Evolutionary conservation across 2,329 filamentous ascomycete genomes (phyloP), one percentile per base, ranked within the genome.

Genomic region (Clonostachys chloroleuca): DNA sequence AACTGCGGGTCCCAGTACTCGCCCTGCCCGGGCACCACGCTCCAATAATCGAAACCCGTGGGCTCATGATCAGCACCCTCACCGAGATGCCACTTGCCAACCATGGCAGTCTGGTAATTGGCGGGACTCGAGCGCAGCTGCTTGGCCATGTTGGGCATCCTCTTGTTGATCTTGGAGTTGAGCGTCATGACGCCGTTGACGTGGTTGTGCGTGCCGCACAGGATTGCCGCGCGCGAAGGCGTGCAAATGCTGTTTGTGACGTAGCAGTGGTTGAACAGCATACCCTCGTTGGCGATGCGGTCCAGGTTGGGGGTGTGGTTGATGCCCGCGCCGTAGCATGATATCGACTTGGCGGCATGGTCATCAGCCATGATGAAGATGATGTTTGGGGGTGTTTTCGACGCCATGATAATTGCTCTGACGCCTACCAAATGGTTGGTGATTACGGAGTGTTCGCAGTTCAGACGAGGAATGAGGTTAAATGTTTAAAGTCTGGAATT

Each of bases 361-460:
- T 78, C 75, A 57, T 78, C 74, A 1, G 74, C 75, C 71, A 78
- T 75, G 57, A 78, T 75, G 59, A 78, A 78, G 47, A 78, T 47
- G 48, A 61, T 52, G 42, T 61, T 61, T 2, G 57, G 59, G 12
- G 30, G 39, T n/a, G 18, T 36, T 39, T 30, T 14, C 16, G 42
- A 34, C 24, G 24, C 42, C 42, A 44, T 44, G 14, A 13, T 42
- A 12, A 14, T 4, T 9, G 13, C n/a, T 24, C n/a, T 30, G 9
- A 30, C 10, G 24, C 24, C 24, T 30, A 30, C 9, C 24, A 30
- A 30, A 30, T 10, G 8, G 24, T 30, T 10, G 8, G 24, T 30
- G 24, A 30, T 30, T 10, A 30, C 9, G 6, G 24, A 30, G 24
- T 30, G 24, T 30, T 10, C 24, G 24, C 24, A 30, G 9, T 30